A percentile compares a stretch with the other conserved stretches of the same genome.
phyloP scores from a whole-genome alignment of 1,284 basidiomycete species.

The Rhodotorula sp. region DNA sequence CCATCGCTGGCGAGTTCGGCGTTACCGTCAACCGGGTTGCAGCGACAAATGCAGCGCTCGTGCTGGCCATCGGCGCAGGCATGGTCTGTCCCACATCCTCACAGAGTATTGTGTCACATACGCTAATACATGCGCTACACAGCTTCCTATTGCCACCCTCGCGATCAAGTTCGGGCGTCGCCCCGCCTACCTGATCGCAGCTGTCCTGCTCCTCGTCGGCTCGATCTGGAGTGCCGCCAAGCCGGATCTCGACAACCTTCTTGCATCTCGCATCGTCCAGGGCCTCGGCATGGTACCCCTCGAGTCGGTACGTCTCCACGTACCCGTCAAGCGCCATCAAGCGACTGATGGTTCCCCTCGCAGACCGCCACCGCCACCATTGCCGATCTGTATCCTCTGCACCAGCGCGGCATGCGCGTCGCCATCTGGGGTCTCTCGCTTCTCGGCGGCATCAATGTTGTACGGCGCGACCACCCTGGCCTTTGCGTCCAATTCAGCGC shows the following conservation, averaged over 20 bases:
- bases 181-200: conserved; percentile 53
- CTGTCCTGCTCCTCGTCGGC: conserved; percentile 7
- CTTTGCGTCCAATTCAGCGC: background rate
- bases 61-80: conserved; percentile 16
- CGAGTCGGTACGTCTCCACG: background rate
- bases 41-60: background rate
- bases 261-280: conserved; percentile 5
- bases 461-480: background rate
- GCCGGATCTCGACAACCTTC: conserved; percentile 7
- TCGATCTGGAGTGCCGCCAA: conserved; percentile 8
- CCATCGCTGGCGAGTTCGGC: conserved; percentile 46
- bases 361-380: conserved; percentile 53
- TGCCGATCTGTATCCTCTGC: conserved; percentile 56
- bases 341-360: background rate
- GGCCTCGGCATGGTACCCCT: conserved; percentile 54
- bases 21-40: conserved; percentile 1
- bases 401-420: conserved; percentile 52
- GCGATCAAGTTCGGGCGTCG: conserved; percentile 57
- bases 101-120: conserved; percentile 49
- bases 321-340: background rate
- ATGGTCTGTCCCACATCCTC: conserved; percentile 49
- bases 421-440: conserved; percentile 44
- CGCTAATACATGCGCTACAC: conserved; percentile 47
- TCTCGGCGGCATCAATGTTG: conserved; percentile 53
- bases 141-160: conserved; percentile 54